phyloP scores from a whole-genome alignment of 2,329 filamentous ascomycete species.

The Blumeria hordei region DNA sequence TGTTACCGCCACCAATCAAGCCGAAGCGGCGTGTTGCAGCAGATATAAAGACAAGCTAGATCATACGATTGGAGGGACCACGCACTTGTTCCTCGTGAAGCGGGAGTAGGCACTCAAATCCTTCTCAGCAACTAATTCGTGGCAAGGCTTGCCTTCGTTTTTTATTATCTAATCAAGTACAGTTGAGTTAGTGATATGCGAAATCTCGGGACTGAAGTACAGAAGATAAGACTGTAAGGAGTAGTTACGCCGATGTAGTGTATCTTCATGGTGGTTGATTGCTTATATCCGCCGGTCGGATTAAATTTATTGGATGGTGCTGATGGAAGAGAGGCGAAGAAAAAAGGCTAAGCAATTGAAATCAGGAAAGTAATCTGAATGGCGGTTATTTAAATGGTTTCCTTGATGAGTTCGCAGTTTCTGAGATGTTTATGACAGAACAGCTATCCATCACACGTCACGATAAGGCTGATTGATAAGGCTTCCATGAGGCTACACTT shows the following conservation, averaged over 20 bases:
- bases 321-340: too few species aligned
- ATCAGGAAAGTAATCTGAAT: too few species aligned
- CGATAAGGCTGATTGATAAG: too few species aligned
- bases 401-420: too few species aligned
- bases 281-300: too few species aligned
- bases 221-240: constrained; percentile 5
- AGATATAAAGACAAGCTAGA: neutral
- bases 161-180: constrained; percentile 41
- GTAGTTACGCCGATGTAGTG: constrained; percentile 56
- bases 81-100: constrained; percentile 51
- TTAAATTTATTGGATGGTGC: too few species aligned
- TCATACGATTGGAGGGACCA: neutral
- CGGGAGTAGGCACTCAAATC: constrained; percentile 57
- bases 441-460: too few species aligned
- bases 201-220: constrained; percentile 2
- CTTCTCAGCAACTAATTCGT: constrained; percentile 54
- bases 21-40: too few species aligned
- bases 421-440: too few species aligned
- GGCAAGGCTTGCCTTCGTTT: constrained; percentile 51
- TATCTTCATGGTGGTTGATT: constrained; percentile 4
- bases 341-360: too few species aligned
- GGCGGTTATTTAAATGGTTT: too few species aligned
- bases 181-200: constrained; percentile 9
- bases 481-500: too few species aligned
- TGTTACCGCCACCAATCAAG: neutral